Evolutionary conservation across 306 rosid species (phyloP).

Genomic region (Begonia loranthoides): DNA sequence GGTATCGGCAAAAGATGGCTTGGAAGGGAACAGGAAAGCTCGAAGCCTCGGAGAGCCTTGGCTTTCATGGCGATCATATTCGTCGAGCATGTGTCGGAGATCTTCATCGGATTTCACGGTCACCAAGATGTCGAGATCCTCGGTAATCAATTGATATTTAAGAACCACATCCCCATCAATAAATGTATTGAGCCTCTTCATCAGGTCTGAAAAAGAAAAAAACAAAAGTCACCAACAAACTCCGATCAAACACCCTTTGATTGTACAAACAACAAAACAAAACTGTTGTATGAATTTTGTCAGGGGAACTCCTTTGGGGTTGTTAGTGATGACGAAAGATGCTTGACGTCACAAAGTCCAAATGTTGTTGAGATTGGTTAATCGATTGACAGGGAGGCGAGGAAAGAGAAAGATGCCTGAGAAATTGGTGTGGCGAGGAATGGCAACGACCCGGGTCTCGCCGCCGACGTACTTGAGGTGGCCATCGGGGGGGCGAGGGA

Average conservation of each 20-base stretch:
- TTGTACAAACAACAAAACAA: no score
- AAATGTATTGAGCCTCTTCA: conserved; percentile 36
- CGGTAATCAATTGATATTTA: conserved; percentile 49
- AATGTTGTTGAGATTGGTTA: neutral
- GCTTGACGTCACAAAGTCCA: no score
- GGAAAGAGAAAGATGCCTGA: conserved; percentile 18
- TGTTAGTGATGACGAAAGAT: no score
- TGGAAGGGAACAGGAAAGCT: conserved; percentile 43
- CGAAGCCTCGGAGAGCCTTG: conserved; percentile 41
- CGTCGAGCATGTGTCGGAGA: conserved; percentile 62
- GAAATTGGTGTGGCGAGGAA: conserved; percentile 35
- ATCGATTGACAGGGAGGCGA: neutral
- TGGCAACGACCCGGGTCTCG: conserved; percentile 62
- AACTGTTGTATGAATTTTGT: no score
- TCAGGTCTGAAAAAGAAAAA: conserved; percentile 30
- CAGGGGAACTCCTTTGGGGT: no score
- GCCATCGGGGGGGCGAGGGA: conserved; percentile 60
- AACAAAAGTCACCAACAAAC: neutral
- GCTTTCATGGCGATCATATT: conserved; percentile 35
- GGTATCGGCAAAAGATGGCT: conserved; percentile 21
- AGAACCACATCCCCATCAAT: conserved; percentile 47
- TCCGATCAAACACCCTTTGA: no score
- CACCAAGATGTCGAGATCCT: conserved; percentile 62
- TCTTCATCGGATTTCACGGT: conserved; percentile 55
- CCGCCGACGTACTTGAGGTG: conserved; percentile 82